Evolutionary conservation across 345 rosid genomes (phyloP).

Genomic region (Camelina sativa): DNA sequence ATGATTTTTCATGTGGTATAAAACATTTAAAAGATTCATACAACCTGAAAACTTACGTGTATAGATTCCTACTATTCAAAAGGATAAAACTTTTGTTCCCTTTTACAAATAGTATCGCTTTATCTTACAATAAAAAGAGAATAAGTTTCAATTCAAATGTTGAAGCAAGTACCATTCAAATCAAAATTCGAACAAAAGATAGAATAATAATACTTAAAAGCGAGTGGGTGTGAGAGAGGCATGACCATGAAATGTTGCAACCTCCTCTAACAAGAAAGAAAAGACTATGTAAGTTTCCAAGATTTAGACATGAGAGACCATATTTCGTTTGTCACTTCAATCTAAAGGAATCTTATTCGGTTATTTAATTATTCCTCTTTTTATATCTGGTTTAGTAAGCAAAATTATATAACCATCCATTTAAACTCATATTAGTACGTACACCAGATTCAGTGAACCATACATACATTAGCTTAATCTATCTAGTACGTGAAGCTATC

Average conservation of each 20-base stretch:
- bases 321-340: constrained; percentile 31
- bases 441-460: constrained; percentile 35
- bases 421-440: constrained; percentile 26
- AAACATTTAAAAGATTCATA: background rate
- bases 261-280: constrained; percentile 15
- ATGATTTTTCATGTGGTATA: too few species aligned
- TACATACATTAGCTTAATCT: constrained; percentile 30
- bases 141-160: constrained; percentile 14
- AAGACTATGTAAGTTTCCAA: constrained; percentile 2
- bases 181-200: constrained; percentile 31
- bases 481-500: constrained; percentile 18
- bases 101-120: background rate
- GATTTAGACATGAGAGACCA: constrained; percentile 26
- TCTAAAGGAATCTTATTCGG: constrained; percentile 37
- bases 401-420: constrained; percentile 34
- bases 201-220: constrained; percentile 18
- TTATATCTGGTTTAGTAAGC: constrained; percentile 9
- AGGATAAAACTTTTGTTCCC: background rate
- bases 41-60: background rate
- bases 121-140: background rate
- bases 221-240: constrained; percentile 35
- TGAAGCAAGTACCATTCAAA: constrained; percentile 38
- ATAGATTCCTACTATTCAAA: constrained; percentile 14
- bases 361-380: background rate
- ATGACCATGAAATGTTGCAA: constrained; percentile 39